Base-by-base conservation (phyloP, 192 early-diverging fungal genomes). In the Coemansia umbellata region DNA sequence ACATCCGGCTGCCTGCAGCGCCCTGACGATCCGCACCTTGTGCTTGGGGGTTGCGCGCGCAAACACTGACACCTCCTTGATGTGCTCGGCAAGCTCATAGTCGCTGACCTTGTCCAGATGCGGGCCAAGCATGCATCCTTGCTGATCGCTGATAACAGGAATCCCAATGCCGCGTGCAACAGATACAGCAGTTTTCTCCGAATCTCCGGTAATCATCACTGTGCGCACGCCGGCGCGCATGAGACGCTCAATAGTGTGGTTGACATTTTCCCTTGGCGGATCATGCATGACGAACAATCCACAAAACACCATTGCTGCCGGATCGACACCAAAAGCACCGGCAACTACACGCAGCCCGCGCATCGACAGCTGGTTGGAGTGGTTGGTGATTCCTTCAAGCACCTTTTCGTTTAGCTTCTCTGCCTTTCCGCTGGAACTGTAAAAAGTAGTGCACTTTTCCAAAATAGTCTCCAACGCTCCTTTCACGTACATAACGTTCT, bases 151-250 rank as follows among this genome's bases (percentile, higher is more conserved):
- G 8, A 53, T 32, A 2, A 66, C 61, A 11, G 67, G 87, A 33
- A 98, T 93, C 19, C 92, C 91, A 26, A 95, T 79, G 51, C 84
- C 79, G 33, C 85, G 81, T 2, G 95, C 92, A 71, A 98, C 95
- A 2, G 93, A 86, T 14, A 87, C 60, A 0, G 95, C 95, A 0
- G 95, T 98, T 10, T 82, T 90, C 51, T 86, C 90, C 19, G 92
- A 89, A 68, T 99, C 96, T 49, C 96, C 96, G 0, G 96, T 99
- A 27, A 99, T 93, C 94, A 99, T 97, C n/a, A 95, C 80, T 2
- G 93, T 80, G 56, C 87, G 85, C 13, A 99, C 92, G 22, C 91
- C 92, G 37, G 90, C 87, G 13, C 78, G 53, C 44, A 86, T 71
- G 36, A 95, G 67, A 30, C 72, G 74, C 13, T 74, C 58, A n/a